Conservation (phyloP, 306 rosid genomes). For the Abrus precatorius region DNA sequence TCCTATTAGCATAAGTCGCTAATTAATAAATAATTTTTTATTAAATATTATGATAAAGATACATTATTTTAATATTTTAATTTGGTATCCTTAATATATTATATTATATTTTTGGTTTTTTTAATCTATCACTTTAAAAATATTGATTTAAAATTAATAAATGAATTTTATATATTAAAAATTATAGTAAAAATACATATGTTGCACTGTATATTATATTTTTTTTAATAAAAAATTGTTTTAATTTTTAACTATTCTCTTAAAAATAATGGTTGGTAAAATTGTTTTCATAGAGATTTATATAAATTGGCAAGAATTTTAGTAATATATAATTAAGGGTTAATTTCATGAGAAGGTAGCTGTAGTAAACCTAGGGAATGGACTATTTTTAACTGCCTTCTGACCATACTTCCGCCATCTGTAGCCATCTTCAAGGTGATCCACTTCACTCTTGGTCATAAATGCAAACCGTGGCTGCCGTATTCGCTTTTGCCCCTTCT, state of each 20-base stretch:
- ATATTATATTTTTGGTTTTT: too few species aligned
- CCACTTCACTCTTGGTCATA: conserved; percentile 95
- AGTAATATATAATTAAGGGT: neutral
- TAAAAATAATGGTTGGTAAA: too few species aligned
- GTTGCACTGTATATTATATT: neutral
- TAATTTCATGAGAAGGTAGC: conserved; percentile 32
- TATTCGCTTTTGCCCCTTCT: conserved; percentile 89
- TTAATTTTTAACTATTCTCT: too few species aligned
- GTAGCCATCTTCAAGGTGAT: conserved; percentile 97
- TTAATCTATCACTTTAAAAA: too few species aligned
- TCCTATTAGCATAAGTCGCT: too few species aligned
- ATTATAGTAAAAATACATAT: too few species aligned
- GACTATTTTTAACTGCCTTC: conserved; percentile 96
- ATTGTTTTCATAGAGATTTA: neutral
- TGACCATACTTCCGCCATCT: conserved; percentile 99
- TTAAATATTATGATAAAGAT: too few species aligned
- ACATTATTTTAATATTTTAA: too few species aligned
- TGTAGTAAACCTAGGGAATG: conserved; percentile 82
- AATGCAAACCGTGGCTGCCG: conserved; percentile 94
- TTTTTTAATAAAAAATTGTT: neutral
- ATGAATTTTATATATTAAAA: too few species aligned
- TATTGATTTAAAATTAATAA: too few species aligned
- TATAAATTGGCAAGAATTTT: neutral
- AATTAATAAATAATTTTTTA: too few species aligned
- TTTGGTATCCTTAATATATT: too few species aligned